Percentiles rank a stretch among this genome's conserved stretches.
Conservation (phyloP, 129 eudicot species). For the Flaveria bidentis region DNA sequence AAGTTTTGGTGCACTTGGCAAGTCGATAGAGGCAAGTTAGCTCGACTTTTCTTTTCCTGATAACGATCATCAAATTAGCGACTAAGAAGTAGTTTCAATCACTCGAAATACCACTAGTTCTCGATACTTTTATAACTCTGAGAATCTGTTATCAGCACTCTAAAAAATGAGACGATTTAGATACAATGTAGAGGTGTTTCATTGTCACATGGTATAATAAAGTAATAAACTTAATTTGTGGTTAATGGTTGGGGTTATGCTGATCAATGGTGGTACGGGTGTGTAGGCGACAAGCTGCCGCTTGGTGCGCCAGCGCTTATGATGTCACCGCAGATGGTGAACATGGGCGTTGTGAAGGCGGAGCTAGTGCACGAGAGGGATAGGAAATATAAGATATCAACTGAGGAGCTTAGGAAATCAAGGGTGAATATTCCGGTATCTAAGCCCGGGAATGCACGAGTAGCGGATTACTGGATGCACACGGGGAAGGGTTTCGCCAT, state of each 20-base stretch:
- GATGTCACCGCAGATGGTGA: conserved; percentile 82
- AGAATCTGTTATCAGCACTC: too few species aligned
- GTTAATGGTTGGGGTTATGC: neutral
- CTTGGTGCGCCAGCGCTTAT: conserved; percentile 88
- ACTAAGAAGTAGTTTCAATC: too few species aligned
- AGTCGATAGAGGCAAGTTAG: conserved; percentile 56
- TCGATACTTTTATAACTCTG: too few species aligned
- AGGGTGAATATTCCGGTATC: conserved; percentile 56
- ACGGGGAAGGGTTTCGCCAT: conserved; percentile 71
- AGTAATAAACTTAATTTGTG: neutral
- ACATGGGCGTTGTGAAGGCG: conserved; percentile 44
- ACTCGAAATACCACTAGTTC: too few species aligned
- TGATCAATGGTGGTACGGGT: too few species aligned
- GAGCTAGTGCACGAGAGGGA: conserved; percentile 61
- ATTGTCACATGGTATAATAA: neutral
- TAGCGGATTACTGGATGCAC: conserved; percentile 71
- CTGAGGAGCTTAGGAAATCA: conserved; percentile 36
- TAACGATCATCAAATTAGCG: neutral
- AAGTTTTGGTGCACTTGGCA: conserved; percentile 99
- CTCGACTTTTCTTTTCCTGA: neutral
- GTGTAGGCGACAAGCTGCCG: conserved; percentile 75
- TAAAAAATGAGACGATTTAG: too few species aligned
- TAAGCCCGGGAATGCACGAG: conserved; percentile 37
- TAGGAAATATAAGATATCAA: conserved; percentile 50
- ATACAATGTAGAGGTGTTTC: too few species aligned